phyloP scores from a whole-genome alignment of 257 asterid genomes.

The Anisodus tanguticus region DNA sequence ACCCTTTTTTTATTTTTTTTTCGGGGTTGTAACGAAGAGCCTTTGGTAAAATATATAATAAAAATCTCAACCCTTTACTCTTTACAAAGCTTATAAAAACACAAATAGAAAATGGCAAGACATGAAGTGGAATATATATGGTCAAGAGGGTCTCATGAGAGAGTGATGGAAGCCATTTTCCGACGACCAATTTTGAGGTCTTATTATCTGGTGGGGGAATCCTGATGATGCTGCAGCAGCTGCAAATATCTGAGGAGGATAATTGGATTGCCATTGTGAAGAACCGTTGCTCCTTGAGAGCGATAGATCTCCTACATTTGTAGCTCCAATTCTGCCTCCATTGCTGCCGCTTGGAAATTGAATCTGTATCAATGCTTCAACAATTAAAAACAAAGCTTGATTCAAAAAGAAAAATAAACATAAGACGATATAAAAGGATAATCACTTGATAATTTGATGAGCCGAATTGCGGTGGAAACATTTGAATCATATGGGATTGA shows the following conservation, averaged over 20 bases:
- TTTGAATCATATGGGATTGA: constrained; percentile 48
- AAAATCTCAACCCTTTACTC: constrained; percentile 33
- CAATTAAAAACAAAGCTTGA: neutral
- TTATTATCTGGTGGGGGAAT: constrained; percentile 64
- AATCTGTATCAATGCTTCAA: constrained; percentile 26
- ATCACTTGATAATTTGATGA: constrained; percentile 51
- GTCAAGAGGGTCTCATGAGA: constrained; percentile 58
- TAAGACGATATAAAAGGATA: neutral
- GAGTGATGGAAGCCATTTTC: constrained; percentile 66
- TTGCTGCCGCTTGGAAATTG: constrained; percentile 59
- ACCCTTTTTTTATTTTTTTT: neutral
- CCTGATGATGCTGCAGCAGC: constrained; percentile 99
- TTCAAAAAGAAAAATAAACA: neutral
- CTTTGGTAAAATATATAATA: neutral
- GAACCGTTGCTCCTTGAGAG: constrained; percentile 36
- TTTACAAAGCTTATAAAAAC: constrained; percentile 34
- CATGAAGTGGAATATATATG: neutral
- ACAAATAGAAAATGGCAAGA: neutral
- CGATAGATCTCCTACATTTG: constrained; percentile 41
- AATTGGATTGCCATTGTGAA: constrained; percentile 50
- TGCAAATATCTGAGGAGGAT: constrained; percentile 53
- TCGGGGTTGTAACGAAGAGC: constrained; percentile 18
- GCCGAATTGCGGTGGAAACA: constrained; percentile 40
- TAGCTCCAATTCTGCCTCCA: constrained; percentile 44
- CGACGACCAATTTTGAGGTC: constrained; percentile 63